These are phyloP conservation scores for Brassica carinata DNA, from an alignment of 345 rosid species.

Conservation along the genomic window DNA sequence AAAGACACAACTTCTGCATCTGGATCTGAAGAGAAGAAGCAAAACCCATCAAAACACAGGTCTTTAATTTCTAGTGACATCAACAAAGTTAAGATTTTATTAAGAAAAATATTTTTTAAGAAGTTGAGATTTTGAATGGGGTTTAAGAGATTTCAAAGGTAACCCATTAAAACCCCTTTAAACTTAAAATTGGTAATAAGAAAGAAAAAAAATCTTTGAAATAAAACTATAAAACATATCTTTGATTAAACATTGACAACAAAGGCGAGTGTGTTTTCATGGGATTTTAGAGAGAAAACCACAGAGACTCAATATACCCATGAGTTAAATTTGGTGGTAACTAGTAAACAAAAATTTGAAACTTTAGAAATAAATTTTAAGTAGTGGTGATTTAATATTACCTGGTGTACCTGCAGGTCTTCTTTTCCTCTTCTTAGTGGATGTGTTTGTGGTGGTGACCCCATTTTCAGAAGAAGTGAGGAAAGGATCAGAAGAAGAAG, in stretches of 20 bases:
- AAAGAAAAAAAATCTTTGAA: not conserved
- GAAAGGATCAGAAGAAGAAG: conserved; percentile 60
- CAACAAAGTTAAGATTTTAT: not conserved
- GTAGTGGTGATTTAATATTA: conserved; percentile 37
- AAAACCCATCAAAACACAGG: conserved; percentile 18
- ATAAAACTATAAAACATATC: not conserved
- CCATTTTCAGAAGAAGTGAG: conserved; percentile 60
- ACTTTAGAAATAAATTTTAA: not conserved
- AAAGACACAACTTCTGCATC: conserved; percentile 88
- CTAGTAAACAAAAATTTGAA: not conserved
- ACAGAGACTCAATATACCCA: not conserved
- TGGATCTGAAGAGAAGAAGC: conserved; percentile 55
- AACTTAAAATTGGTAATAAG: not conserved
- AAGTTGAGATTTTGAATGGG: not conserved
- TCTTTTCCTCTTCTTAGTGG: conserved; percentile 65
- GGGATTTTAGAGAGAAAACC: not conserved
- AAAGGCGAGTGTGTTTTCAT: conserved; percentile 1
- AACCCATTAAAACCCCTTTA: not conserved
- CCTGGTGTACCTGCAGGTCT: conserved; percentile 93
- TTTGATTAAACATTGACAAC: not conserved
- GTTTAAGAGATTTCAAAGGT: not conserved
- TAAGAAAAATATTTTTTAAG: not conserved
- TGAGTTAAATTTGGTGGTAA: not conserved
- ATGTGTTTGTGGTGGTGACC: conserved; percentile 43
- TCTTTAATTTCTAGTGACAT: not conserved